These are phyloP conservation scores for Aspergillus panamensis DNA, from an alignment of 495 filamentous ascomycete species.

Conservation along the genomic window DNA sequence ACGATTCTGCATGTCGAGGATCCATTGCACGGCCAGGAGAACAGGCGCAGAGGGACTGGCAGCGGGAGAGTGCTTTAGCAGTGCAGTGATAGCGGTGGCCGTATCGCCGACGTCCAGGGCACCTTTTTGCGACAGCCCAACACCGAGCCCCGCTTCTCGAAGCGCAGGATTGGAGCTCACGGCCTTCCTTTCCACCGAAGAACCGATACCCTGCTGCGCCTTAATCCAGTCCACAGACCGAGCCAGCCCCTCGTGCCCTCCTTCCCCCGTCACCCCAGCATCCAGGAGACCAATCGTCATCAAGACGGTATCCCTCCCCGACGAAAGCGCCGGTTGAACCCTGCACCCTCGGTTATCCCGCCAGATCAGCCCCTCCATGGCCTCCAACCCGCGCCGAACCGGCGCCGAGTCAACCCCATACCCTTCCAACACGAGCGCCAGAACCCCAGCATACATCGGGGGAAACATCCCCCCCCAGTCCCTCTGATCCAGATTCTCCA, in stretches of 20 bases:
- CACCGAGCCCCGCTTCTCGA: conserved; percentile 31
- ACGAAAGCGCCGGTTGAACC: conserved; percentile 25
- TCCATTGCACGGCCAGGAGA: conserved; percentile 28
- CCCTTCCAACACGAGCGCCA: conserved; percentile 32
- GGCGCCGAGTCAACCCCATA: conserved; percentile 15
- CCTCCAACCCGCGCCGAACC: conserved; percentile 19
- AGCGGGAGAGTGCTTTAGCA: conserved; percentile 26
- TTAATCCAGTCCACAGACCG: conserved; percentile 26
- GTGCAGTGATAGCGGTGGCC: conserved; percentile 31
- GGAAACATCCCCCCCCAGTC: conserved; percentile 33
- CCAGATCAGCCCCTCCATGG: conserved; percentile 28
- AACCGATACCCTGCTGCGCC: conserved; percentile 24
- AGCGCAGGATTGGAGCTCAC: conserved; percentile 23
- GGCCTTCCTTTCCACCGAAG: conserved; percentile 23
- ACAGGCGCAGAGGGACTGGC: conserved; percentile 13
- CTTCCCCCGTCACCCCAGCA: conserved; percentile 2
- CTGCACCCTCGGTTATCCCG: conserved; percentile 23
- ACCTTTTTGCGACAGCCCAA: conserved; percentile 34
- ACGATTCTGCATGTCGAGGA: conserved; percentile 44
- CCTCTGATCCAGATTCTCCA: conserved; percentile 32
- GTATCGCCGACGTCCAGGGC: conserved; percentile 48
- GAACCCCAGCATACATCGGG: conserved; percentile 28
- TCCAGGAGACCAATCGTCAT: conserved; percentile 34
- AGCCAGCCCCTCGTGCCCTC: not conserved
- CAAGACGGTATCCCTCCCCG: conserved; percentile 37